A percentile compares a stretch with the other conserved stretches of the same genome.
Conservation (phyloP, 176 grass and related monocot genomes). For the Phyllostachys edulis region DNA sequence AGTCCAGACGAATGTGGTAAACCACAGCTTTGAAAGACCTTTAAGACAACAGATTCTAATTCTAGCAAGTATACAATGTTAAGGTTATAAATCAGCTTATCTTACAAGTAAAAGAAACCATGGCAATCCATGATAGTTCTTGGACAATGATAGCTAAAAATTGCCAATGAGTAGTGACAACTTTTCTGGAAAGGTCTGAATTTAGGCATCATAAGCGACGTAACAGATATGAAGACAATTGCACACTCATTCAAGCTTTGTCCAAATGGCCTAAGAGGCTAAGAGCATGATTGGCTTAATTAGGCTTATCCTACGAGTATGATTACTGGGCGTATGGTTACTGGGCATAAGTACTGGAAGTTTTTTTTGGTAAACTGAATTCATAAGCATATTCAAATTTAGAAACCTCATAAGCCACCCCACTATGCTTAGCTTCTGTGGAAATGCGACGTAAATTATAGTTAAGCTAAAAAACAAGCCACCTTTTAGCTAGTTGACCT, state of each 20-base stretch:
- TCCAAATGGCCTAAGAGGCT: background rate
- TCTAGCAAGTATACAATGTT: conserved; percentile 15
- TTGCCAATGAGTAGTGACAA: background rate
- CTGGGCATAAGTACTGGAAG: background rate
- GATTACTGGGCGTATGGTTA: conserved; percentile 1
- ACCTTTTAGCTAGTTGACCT: background rate
- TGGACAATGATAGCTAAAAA: background rate
- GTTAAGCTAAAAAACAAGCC: background rate
- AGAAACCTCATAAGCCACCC: background rate
- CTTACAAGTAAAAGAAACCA: background rate
- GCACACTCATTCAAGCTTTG: background rate
- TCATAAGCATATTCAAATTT: background rate
- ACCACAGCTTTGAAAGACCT: background rate
- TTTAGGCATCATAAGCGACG: background rate
- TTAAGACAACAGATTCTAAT: background rate
- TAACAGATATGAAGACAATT: conserved; percentile 5
- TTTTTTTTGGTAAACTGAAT: background rate
- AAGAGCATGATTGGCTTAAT: background rate
- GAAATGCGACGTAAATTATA: conserved; percentile 9
- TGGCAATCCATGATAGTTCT: background rate
- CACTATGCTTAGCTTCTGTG: background rate
- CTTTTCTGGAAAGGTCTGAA: conserved; percentile 11
- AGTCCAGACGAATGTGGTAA: conserved; percentile 5
- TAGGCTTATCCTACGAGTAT: background rate
- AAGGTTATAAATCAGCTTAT: background rate